Evolutionary conservation across 108 stramenopile genomes (phyloP).

Genomic region (Aurantiochytrium sp.): DNA sequence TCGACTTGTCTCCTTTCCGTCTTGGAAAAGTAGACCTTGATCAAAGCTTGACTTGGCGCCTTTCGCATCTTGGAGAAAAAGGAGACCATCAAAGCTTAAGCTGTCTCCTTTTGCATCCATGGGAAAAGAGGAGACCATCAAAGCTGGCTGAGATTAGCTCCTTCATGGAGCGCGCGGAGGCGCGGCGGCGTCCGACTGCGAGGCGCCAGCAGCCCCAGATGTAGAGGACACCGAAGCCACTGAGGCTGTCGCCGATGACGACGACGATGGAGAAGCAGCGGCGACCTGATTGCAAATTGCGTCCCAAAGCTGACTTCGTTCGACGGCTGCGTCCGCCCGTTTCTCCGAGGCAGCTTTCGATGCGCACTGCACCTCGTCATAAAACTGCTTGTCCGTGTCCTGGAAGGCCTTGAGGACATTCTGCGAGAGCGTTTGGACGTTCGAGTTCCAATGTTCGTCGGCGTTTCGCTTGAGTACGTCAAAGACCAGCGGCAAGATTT

Average conservation of each 20-base stretch:
- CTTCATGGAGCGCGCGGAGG: no score
- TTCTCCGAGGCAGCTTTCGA: background rate
- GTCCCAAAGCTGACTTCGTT: background rate
- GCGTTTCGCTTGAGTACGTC: conserved; percentile 23
- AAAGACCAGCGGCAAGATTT: conserved; percentile 19
- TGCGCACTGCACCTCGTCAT: background rate
- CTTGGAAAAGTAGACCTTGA: no score
- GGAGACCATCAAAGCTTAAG: no score
- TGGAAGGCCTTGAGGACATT: conserved; percentile 19
- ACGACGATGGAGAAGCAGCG: background rate
- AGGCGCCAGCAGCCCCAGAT: no score
- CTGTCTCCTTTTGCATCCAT: no score
- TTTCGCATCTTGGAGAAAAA: no score
- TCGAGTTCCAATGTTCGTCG: conserved; percentile 33
- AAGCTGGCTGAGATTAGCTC: no score
- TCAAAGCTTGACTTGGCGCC: no score
- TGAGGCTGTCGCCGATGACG: background rate
- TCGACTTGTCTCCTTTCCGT: no score
- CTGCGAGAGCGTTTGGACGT: background rate
- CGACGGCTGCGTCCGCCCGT: background rate
- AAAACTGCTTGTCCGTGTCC: conserved; percentile 19
- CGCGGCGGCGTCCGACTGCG: no score
- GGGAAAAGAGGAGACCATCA: no score
- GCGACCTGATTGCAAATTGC: background rate
- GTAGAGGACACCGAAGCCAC: background rate